Conservation (phyloP, 2,329 filamentous ascomycete genomes). For the Talaromyces sp. region DNA sequence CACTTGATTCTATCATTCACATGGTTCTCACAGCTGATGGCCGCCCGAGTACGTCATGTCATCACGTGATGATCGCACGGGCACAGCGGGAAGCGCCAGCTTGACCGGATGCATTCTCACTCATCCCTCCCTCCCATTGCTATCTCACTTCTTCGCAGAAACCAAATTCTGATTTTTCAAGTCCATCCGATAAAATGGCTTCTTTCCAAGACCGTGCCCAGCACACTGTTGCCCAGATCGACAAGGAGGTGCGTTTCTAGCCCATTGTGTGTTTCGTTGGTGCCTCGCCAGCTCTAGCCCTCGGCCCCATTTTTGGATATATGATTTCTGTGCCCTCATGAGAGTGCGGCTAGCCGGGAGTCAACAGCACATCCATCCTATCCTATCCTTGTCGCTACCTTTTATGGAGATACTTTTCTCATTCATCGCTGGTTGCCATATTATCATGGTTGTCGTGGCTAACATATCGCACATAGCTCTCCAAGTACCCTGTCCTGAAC, state of each 20-base stretch:
- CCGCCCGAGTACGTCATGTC: conserved; percentile 21
- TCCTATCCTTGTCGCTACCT: background rate
- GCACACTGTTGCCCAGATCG: conserved; percentile 67
- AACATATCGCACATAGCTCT: conserved; percentile 53
- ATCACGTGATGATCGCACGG: conserved; percentile 24
- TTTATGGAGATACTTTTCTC: background rate
- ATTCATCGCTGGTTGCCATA: background rate
- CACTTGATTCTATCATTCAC: background rate
- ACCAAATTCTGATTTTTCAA: background rate
- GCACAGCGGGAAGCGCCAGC: conserved; percentile 25
- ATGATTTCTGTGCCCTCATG: conserved; percentile 6
- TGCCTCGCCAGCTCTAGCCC: conserved; percentile 22
- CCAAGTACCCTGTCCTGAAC: conserved; percentile 68
- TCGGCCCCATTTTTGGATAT: conserved; percentile 15
- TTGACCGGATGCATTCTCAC: conserved; percentile 28
- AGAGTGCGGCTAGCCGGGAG: background rate
- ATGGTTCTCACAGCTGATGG: conserved; percentile 14
- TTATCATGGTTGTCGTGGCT: conserved; percentile 4
- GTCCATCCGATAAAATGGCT: conserved; percentile 29
- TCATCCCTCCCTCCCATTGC: conserved; percentile 27
- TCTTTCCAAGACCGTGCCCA: conserved; percentile 65
- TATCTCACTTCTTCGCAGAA: conserved; percentile 7
- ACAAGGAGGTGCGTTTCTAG: conserved; percentile 63
- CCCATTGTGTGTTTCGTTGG: conserved; percentile 26
- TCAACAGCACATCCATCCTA: background rate